Conservation (phyloP, 352 stramenopile genomes). For the Globisporangium paddicum region DNA sequence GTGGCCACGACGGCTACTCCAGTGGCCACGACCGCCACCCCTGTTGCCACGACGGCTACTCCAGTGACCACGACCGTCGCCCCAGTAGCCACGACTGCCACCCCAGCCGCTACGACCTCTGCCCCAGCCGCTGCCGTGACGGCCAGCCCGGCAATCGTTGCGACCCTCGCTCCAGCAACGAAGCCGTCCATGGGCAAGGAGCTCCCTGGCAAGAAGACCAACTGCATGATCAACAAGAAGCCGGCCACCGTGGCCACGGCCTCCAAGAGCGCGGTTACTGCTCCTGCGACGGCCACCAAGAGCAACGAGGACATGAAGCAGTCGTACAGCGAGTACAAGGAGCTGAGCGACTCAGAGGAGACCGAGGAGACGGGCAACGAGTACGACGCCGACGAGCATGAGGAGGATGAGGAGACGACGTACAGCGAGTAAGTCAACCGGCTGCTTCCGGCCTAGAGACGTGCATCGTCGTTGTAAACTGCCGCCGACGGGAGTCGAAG, state of each 20-base stretch:
- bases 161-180: background rate
- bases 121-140: conserved; percentile 5
- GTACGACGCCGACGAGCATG: background rate
- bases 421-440: background rate
- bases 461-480: conserved; percentile 3
- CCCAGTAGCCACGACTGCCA: background rate
- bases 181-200: background rate
- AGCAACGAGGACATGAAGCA: conserved; percentile 2
- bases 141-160: no score
- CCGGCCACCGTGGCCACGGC: background rate
- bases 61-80: conserved; percentile 1
- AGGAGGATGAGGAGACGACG: conserved; percentile 4
- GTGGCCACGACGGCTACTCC: conserved; percentile 15
- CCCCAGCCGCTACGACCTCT: background rate
- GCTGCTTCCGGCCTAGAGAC: background rate
- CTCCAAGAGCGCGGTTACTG: background rate
- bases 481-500: background rate
- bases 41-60: conserved; percentile 3
- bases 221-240: conserved; percentile 8
- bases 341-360: background rate
- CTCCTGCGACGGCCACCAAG: background rate
- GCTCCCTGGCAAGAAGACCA: conserved; percentile 3
- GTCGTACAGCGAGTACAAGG: conserved; percentile 3
- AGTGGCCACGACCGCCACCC: conserved; percentile 2
- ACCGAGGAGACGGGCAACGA: background rate